phyloP scores from a whole-genome alignment of 306 rosid species.

The Vigna unguiculata region DNA sequence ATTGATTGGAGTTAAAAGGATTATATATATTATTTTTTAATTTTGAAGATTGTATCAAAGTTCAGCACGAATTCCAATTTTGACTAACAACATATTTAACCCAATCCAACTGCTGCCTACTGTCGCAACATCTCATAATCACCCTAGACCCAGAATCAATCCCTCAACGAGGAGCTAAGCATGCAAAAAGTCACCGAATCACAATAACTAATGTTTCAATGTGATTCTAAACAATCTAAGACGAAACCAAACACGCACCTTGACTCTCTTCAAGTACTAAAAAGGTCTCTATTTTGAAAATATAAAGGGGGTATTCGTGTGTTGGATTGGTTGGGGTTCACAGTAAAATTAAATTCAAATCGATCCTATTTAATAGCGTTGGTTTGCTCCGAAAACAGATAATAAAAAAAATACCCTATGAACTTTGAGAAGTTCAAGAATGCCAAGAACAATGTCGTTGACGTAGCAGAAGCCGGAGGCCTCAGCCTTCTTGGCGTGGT shows the following conservation, averaged over 20 bases:
- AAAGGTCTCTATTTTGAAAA: background rate
- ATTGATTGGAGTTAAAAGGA: background rate
- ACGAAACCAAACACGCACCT: background rate
- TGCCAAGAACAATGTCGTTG: constrained; percentile 85
- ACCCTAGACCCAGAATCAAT: background rate
- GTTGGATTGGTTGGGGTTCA: background rate
- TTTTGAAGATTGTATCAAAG: too few species aligned
- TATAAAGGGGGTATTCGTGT: background rate
- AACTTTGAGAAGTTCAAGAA: constrained; percentile 88
- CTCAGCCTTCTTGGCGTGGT: constrained; percentile 85
- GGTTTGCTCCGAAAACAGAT: background rate
- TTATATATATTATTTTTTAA: too few species aligned
- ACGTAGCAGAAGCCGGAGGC: constrained; percentile 93
- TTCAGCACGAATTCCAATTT: too few species aligned
- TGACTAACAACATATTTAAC: too few species aligned
- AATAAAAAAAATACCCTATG: constrained; percentile 63
- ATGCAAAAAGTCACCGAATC: background rate
- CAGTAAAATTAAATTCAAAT: background rate
- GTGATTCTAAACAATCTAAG: background rate
- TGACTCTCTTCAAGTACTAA: background rate
- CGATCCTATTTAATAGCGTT: background rate
- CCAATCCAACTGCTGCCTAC: background rate
- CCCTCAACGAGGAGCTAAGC: background rate
- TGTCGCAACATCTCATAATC: background rate
- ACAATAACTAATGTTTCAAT: background rate